Evolutionary conservation across 2,329 filamentous ascomycete genomes (phyloP).

Genomic region (Nigrospora osmanthi): DNA sequence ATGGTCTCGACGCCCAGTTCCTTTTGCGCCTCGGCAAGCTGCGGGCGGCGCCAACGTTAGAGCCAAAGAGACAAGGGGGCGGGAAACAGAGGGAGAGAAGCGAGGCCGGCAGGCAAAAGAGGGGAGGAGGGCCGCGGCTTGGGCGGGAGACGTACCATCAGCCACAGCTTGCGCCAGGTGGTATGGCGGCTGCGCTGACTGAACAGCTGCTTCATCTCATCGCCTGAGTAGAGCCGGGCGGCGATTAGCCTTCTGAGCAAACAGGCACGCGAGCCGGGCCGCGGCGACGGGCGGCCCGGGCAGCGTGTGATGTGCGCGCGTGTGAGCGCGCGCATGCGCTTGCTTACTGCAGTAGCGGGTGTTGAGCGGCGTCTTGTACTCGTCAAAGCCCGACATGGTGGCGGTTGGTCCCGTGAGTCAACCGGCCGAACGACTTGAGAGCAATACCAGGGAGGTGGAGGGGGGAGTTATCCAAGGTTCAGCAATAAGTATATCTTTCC

Average conservation of each 20-base stretch:
- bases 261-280: neutral
- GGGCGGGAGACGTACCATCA: constrained; percentile 21
- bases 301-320: neutral
- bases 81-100: too few species aligned
- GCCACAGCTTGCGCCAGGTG: constrained; percentile 81
- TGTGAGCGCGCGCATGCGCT: too few species aligned
- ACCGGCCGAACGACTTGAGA: too few species aligned
- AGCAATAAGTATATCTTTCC: too few species aligned
- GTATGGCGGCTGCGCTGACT: constrained; percentile 65
- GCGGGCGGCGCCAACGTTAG: constrained; percentile 14
- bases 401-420: neutral
- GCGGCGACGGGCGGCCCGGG: too few species aligned
- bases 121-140: too few species aligned
- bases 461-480: too few species aligned
- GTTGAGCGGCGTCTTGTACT: constrained; percentile 7
- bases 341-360: constrained; percentile 6
- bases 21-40: constrained; percentile 73
- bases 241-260: neutral
- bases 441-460: too few species aligned
- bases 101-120: too few species aligned
- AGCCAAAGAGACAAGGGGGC: too few species aligned
- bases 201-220: constrained; percentile 74
- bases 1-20: constrained; percentile 70
- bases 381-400: constrained; percentile 5
- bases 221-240: neutral